These are phyloP conservation scores for Debaryomyces sp. DNA, from an alignment of 1,139 yeast species.

Conservation along the genomic window DNA sequence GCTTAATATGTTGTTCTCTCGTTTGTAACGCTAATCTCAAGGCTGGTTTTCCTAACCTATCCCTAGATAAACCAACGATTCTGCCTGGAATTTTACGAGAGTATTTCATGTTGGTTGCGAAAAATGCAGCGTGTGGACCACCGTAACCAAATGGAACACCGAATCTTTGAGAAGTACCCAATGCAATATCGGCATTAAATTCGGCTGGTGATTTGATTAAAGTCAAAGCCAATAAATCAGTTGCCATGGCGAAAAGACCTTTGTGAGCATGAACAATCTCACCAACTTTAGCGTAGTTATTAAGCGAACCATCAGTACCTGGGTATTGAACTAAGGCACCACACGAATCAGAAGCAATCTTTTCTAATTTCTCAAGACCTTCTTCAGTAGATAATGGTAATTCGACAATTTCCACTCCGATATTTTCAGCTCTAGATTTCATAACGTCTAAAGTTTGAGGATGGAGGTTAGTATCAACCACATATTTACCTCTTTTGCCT, in stretches of 20 bases:
- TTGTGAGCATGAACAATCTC: constrained; percentile 69
- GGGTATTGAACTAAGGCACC: constrained; percentile 94
- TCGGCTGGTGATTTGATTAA: constrained; percentile 80
- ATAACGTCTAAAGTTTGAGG: constrained; percentile 86
- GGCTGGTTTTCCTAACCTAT: constrained; percentile 86
- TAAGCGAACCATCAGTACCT: constrained; percentile 77
- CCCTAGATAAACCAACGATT: constrained; percentile 90
- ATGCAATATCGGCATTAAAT: constrained; percentile 89
- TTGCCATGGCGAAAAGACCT: constrained; percentile 80
- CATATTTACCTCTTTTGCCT: constrained; percentile 68
- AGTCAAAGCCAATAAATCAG: constrained; percentile 88
- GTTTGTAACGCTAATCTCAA: constrained; percentile 93
- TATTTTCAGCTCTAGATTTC: constrained; percentile 74
- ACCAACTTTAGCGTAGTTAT: constrained; percentile 56
- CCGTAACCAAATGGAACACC: constrained; percentile 99
- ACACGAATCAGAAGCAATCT: constrained; percentile 49
- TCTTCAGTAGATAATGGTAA: constrained; percentile 55
- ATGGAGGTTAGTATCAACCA: constrained; percentile 76
- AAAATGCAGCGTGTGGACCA: constrained; percentile 98
- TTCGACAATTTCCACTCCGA: constrained; percentile 65
- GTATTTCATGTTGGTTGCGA: constrained; percentile 76
- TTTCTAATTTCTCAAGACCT: constrained; percentile 46
- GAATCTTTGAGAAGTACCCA: constrained; percentile 92
- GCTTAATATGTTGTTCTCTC: constrained; percentile 95
- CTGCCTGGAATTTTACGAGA: constrained; percentile 97